Evolutionary conservation across 129 eudicot species (phyloP).

Genomic region (Silybum marianum): DNA sequence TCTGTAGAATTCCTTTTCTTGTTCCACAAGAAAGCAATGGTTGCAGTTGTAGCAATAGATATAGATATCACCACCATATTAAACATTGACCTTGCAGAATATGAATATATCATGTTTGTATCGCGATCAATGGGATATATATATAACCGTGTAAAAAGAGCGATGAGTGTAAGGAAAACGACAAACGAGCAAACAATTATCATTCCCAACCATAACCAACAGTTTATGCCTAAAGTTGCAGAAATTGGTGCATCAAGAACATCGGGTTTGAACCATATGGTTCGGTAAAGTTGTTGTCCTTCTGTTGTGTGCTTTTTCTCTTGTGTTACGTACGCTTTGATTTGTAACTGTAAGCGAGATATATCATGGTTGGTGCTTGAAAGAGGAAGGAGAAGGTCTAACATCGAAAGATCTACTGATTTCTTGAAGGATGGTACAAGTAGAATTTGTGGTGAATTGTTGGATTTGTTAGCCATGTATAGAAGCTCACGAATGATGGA

Average conservation of each 20-base stretch:
- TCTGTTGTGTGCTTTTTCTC: slow-evolving; percentile 37
- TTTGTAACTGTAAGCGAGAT: slow-evolving; percentile 40
- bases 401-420: slow-evolving; percentile 47
- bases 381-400: slow-evolving; percentile 55
- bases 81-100: slow-evolving; percentile 25
- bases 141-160: slow-evolving; percentile 33
- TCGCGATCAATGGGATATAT: slow-evolving; percentile 44
- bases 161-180: slow-evolving; percentile 31
- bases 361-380: slow-evolving; percentile 38
- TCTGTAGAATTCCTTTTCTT: slow-evolving; percentile 42
- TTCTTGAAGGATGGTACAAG: slow-evolving; percentile 54
- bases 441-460: slow-evolving; percentile 35
- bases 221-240: slow-evolving; percentile 40
- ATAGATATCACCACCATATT: slow-evolving; percentile 43
- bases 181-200: slow-evolving; percentile 36
- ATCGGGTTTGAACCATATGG: slow-evolving; percentile 51
- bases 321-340: slow-evolving; percentile 54
- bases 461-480: slow-evolving; percentile 25
- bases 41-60: slow-evolving; percentile 42
- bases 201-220: slow-evolving; percentile 49
- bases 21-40: slow-evolving; percentile 52
- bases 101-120: slow-evolving; percentile 42
- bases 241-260: slow-evolving; percentile 45
- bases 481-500: slow-evolving; percentile 66
- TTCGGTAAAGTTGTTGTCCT: slow-evolving; percentile 28